Evolutionary conservation across 345 rosid genomes (phyloP).

Genomic region (Hevea brasiliensis): DNA sequence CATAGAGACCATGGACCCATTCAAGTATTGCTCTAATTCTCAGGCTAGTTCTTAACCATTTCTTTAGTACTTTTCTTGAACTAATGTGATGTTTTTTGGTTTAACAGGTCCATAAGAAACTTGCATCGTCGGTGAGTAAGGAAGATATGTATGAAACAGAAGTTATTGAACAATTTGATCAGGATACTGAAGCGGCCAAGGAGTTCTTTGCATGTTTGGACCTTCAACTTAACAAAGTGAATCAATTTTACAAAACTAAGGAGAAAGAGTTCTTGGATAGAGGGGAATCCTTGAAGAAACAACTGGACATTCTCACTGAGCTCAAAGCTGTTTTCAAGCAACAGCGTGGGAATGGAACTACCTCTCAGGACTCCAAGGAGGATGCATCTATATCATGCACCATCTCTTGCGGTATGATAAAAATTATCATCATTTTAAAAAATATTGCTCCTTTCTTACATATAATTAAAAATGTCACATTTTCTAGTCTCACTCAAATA

Average conservation of each 20-base stretch:
- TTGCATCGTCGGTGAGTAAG: conserved; percentile 61
- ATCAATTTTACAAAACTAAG: conserved; percentile 71
- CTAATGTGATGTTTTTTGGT: conserved; percentile 7
- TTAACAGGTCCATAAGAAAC: conserved; percentile 75
- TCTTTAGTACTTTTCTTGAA: background rate
- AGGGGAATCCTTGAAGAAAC: conserved; percentile 80
- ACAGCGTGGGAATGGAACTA: conserved; percentile 45
- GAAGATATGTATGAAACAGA: conserved; percentile 81
- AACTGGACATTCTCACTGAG: conserved; percentile 76
- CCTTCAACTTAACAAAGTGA: conserved; percentile 89
- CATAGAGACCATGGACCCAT: conserved; percentile 58
- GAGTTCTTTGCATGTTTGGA: conserved; percentile 82
- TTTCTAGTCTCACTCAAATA: background rate
- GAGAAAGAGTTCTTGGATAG: conserved; percentile 93
- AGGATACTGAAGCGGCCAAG: conserved; percentile 70
- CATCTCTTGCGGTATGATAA: conserved; percentile 62
- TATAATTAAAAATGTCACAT: background rate
- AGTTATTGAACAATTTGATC: conserved; percentile 72
- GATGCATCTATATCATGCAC: conserved; percentile 78
- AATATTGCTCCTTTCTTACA: no score
- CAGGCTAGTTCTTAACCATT: background rate
- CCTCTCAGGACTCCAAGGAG: conserved; percentile 58
- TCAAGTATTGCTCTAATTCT: conserved; percentile 45
- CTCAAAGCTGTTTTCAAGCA: conserved; percentile 64
- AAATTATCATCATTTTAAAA: background rate